Evolutionary conservation across 2,329 filamentous ascomycete genomes (phyloP).

Genomic region (Cytospora piceae): DNA sequence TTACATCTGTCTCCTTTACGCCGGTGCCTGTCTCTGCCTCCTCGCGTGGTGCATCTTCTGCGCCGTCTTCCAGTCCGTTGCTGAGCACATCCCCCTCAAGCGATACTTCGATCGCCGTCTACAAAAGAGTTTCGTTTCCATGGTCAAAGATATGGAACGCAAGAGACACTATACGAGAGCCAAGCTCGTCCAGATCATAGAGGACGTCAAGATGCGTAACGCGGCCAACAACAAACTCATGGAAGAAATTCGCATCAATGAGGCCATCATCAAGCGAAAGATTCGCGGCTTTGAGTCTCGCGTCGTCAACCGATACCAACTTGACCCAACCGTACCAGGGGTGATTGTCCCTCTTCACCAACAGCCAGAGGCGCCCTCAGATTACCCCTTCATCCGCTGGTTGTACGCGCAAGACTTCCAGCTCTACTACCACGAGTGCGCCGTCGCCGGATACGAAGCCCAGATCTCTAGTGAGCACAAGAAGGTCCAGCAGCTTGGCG

Average conservation of each 20-base stretch:
- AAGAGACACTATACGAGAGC: conserved; percentile 2
- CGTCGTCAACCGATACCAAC: background rate
- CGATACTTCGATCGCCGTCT: conserved; percentile 12
- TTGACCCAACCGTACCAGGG: conserved; percentile 4
- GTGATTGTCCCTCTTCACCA: conserved; percentile 7
- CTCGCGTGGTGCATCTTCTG: conserved; percentile 18
- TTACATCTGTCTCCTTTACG: background rate
- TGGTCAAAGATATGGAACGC: conserved; percentile 10
- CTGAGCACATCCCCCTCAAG: conserved; percentile 3
- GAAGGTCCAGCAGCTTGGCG: background rate
- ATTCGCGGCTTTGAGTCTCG: background rate
- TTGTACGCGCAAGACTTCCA: conserved; percentile 3
- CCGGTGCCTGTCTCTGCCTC: background rate
- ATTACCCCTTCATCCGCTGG: conserved; percentile 8
- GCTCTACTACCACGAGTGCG: conserved; percentile 9
- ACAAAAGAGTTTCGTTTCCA: conserved; percentile 3
- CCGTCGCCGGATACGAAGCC: background rate
- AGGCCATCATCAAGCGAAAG: conserved; percentile 6
- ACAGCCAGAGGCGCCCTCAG: conserved; percentile 4
- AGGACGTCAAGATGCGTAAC: conserved; percentile 17
- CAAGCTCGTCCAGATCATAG: background rate
- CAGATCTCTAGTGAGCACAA: conserved; percentile 1
- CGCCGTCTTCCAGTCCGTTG: conserved; percentile 16
- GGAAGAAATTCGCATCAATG: conserved; percentile 11
- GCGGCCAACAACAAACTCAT: conserved; percentile 8